Percentiles rank a stretch among this genome's conserved stretches.
These are phyloP conservation scores for Pigoraptor vietnamica DNA, from an alignment of 78 protist species.

Conservation along the genomic window DNA sequence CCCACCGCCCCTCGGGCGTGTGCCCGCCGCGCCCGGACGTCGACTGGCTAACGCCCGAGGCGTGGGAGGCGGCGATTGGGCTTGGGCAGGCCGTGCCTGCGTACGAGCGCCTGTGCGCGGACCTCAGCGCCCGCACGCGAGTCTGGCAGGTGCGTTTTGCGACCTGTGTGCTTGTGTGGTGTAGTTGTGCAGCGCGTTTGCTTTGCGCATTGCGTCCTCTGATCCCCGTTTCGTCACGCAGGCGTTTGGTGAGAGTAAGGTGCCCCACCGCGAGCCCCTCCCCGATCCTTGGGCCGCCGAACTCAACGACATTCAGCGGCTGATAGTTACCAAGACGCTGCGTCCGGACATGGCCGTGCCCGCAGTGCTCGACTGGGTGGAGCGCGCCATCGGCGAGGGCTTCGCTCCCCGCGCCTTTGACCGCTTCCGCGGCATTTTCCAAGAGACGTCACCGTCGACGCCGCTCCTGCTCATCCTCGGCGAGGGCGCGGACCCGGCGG, in stretches of 20 bases:
- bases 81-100: neutral
- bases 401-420: slow-evolving; percentile 49
- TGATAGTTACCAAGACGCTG: slow-evolving; percentile 44
- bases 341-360: slow-evolving; percentile 57
- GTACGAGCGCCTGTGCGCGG: neutral
- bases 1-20: slow-evolving; percentile 8
- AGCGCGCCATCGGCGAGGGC: slow-evolving; percentile 27
- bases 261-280: slow-evolving; percentile 11
- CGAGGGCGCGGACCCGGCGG: slow-evolving; percentile 76
- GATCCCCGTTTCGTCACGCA: neutral
- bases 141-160: neutral
- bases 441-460: slow-evolving; percentile 35
- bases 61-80: neutral
- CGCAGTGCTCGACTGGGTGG: neutral
- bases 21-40: neutral
- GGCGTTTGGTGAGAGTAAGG: neutral
- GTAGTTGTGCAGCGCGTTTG: too few relatives aligned
- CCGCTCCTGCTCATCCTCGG: slow-evolving; percentile 82
- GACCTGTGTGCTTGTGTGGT: neutral
- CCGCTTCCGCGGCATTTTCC: slow-evolving; percentile 38
- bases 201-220: neutral
- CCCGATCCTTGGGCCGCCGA: neutral
- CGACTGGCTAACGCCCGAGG: neutral
- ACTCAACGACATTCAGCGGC: slow-evolving; percentile 34
- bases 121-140: neutral